Percentiles rank a stretch among this genome's conserved stretches.
These are phyloP conservation scores for Malassezia caprae DNA, from an alignment of 1,284 basidiomycete genomes.

Conservation along the genomic window DNA sequence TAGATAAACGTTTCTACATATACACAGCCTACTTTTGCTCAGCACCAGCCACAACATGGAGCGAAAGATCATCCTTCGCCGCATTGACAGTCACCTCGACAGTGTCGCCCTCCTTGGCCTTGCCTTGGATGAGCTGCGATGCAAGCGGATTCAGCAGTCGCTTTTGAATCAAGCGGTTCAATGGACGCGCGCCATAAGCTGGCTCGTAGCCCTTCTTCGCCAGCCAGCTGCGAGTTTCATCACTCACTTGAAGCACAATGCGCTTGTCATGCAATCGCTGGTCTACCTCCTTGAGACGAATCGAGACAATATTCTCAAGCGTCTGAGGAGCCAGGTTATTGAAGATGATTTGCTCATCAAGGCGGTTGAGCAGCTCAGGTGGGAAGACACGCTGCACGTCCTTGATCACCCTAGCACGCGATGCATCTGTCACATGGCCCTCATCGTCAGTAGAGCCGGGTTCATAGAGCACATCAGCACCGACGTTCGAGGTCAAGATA, in stretches of 20 bases:
- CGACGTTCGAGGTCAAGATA: constrained; percentile 83
- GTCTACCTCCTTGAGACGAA: constrained; percentile 51
- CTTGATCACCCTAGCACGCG: constrained; percentile 63
- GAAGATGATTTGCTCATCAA: constrained; percentile 56
- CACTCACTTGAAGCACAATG: constrained; percentile 64
- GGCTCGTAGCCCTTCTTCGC: constrained; percentile 72
- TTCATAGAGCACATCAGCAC: constrained; percentile 66
- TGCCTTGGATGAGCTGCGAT: constrained; percentile 22
- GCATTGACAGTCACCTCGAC: constrained; percentile 14
- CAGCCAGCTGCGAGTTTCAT: constrained; percentile 62
- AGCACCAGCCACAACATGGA: not conserved
- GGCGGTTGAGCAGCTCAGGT: constrained; percentile 78
- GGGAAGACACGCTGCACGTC: constrained; percentile 57
- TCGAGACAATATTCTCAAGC: constrained; percentile 60
- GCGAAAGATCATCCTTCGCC: not conserved
- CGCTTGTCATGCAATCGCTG: constrained; percentile 42
- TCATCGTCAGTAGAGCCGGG: constrained; percentile 56
- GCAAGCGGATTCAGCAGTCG: constrained; percentile 38
- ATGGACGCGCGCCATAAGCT: constrained; percentile 69
- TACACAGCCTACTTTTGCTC: not conserved
- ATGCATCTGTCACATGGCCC: constrained; percentile 60
- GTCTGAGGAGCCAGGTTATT: constrained; percentile 78
- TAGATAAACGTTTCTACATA: not conserved
- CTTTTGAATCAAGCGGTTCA: constrained; percentile 42
- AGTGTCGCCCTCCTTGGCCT: constrained; percentile 20